Evolutionary conservation across 2,329 filamentous ascomycete species (phyloP).

Genomic region (Penicillium sp.): DNA sequence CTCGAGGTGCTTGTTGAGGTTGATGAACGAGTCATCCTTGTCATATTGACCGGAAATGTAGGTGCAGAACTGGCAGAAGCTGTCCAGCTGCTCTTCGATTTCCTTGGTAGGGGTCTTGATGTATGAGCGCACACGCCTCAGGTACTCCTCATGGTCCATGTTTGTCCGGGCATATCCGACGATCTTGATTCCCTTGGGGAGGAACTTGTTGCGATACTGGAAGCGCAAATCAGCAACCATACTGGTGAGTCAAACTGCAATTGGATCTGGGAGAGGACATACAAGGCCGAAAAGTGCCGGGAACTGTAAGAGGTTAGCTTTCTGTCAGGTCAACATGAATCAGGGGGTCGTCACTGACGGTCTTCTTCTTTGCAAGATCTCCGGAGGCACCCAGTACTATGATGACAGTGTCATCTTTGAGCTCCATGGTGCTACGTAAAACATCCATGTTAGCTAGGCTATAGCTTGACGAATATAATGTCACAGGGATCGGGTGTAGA

Average conservation of each 20-base stretch:
- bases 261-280: too few relatives aligned
- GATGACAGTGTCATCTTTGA: conserved; percentile 97
- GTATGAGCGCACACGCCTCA: conserved; percentile 89
- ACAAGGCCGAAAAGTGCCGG: conserved; percentile 94
- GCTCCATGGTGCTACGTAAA: conserved; percentile 65
- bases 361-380: conserved; percentile 99
- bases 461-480: too few relatives aligned
- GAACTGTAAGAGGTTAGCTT: conserved; percentile 55
- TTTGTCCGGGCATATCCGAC: conserved; percentile 98
- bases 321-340: conserved; percentile 5
- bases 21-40: conserved; percentile 84
- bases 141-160: conserved; percentile 95
- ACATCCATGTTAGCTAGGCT: conserved; percentile 35
- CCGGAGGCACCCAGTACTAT: conserved; percentile 94
- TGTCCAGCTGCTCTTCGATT: conserved; percentile 84
- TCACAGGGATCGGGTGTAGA: too few relatives aligned
- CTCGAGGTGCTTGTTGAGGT: conserved; percentile 74
- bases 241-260: too few relatives aligned
- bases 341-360: conserved; percentile 53
- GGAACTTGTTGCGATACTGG: conserved; percentile 96
- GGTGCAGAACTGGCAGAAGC: conserved; percentile 78
- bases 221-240: too few relatives aligned
- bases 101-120: conserved; percentile 99
- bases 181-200: conserved; percentile 89
- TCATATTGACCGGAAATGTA: conserved; percentile 98